Evolutionary conservation across 1,284 basidiomycete species (phyloP).

Genomic region (Rhizoctonia solani): DNA sequence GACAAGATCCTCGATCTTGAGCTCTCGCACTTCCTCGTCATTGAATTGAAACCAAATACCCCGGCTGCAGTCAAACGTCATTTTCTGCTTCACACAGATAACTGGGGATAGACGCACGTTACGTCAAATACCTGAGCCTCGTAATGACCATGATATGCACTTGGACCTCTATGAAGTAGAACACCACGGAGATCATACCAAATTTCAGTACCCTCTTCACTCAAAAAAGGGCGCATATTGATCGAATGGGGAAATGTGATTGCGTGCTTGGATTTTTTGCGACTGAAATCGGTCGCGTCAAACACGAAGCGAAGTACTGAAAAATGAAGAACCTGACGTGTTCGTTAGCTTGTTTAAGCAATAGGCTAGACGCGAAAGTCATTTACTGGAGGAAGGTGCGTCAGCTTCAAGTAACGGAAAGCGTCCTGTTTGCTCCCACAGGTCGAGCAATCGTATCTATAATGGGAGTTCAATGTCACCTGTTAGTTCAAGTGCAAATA

Average conservation of each 20-base stretch:
- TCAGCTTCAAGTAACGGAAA: slow-evolving; percentile 69
- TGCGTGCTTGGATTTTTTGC: slow-evolving; percentile 80
- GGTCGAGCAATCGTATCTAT: slow-evolving; percentile 74
- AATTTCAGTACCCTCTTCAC: slow-evolving; percentile 38
- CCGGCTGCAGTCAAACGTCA: slow-evolving; percentile 51
- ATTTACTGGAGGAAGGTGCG: slow-evolving; percentile 69
- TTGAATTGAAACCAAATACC: slow-evolving; percentile 88
- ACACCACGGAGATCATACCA: slow-evolving; percentile 80
- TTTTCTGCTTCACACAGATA: neutral
- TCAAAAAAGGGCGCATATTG: slow-evolving; percentile 72
- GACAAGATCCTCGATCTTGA: slow-evolving; percentile 12
- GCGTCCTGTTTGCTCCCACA: slow-evolving; percentile 77
- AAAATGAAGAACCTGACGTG: slow-evolving; percentile 66
- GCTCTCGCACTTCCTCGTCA: slow-evolving; percentile 59
- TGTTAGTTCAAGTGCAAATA: neutral
- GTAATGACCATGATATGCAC: slow-evolving; percentile 92
- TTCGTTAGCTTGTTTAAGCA: neutral
- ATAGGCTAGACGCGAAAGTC: no score
- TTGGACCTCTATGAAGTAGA: slow-evolving; percentile 79
- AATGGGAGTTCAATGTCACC: slow-evolving; percentile 1
- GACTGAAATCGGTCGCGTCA: slow-evolving; percentile 71
- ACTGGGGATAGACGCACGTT: slow-evolving; percentile 49
- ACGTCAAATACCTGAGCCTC: slow-evolving; percentile 84
- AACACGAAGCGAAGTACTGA: slow-evolving; percentile 88
- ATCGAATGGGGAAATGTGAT: slow-evolving; percentile 73